Conservation (phyloP, 2,329 filamentous ascomycete genomes). For the Aspergillus sp. region DNA sequence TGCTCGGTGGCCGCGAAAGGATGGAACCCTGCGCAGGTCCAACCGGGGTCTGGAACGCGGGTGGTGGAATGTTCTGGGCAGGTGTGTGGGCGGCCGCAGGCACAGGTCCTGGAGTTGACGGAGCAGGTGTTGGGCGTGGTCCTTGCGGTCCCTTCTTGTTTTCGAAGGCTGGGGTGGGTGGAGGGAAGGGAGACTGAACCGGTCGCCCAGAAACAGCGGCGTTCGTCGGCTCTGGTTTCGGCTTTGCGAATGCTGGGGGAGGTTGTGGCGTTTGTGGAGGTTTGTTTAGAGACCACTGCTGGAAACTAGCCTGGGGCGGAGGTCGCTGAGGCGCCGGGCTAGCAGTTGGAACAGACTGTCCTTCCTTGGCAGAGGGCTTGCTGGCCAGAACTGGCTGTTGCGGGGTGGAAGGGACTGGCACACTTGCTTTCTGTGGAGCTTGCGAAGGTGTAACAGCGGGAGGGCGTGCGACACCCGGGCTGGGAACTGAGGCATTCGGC, state of each 20-base stretch:
- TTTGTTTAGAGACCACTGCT: constrained; percentile 40
- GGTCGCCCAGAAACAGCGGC: constrained; percentile 22
- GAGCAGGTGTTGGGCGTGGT: constrained; percentile 23
- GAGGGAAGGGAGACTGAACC: constrained; percentile 21
- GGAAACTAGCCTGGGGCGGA: constrained; percentile 35
- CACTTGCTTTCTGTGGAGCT: constrained; percentile 23
- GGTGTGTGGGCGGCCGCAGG: constrained; percentile 25
- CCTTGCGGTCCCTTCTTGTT: constrained; percentile 18
- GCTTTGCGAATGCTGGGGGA: constrained; percentile 22
- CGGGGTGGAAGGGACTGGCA: constrained; percentile 19
- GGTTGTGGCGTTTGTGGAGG: constrained; percentile 34
- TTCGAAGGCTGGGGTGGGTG: constrained; percentile 19
- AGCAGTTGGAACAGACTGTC: constrained; percentile 16
- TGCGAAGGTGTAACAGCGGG: constrained; percentile 29
- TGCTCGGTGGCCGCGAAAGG: constrained; percentile 25
- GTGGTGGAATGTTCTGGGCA: constrained; percentile 24
- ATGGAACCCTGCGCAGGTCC: constrained; percentile 26
- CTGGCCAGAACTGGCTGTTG: constrained; percentile 14
- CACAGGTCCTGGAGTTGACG: constrained; percentile 31
- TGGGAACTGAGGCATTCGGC: constrained; percentile 22
- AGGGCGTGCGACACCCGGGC: constrained; percentile 16
- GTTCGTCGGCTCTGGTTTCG: constrained; percentile 18
- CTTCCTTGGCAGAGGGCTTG: constrained; percentile 21
- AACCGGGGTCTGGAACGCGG: constrained; percentile 32
- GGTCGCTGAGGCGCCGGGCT: constrained; percentile 23